phyloP scores from a whole-genome alignment of 202 grass and related monocot species.

The Zizania palustris region DNA sequence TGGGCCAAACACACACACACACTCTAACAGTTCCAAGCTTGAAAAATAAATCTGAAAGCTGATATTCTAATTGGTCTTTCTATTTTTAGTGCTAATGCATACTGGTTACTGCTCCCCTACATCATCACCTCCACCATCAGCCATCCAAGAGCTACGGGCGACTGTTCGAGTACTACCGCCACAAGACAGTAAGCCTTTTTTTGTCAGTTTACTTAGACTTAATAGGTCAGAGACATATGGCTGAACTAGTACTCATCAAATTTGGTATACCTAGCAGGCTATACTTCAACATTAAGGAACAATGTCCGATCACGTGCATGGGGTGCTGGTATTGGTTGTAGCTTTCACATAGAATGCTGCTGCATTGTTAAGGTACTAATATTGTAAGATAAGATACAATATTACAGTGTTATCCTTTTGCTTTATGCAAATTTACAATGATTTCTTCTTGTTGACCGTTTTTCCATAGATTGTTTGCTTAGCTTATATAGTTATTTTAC shows the following conservation, averaged over 20 bases:
- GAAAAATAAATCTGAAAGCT: conserved; percentile 22
- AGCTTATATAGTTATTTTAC: conserved; percentile 8
- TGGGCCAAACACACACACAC: too few species aligned
- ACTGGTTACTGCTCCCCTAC: conserved; percentile 91
- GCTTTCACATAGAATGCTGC: conserved; percentile 82
- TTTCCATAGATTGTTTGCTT: conserved; percentile 30
- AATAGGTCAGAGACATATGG: conserved; percentile 6
- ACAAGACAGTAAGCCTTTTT: conserved; percentile 61
- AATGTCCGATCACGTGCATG: conserved; percentile 99
- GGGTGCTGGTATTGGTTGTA: conserved; percentile 95
- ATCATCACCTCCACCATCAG: conserved; percentile 74
- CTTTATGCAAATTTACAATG: too few species aligned
- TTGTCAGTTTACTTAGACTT: conserved; percentile 2
- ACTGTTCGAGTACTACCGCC: conserved; percentile 82
- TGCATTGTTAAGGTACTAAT: conserved; percentile 93
- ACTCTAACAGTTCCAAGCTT: too few species aligned
- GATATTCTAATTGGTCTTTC: conserved; percentile 38
- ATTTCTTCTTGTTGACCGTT: conserved; percentile 2
- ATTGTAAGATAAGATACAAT: neutral
- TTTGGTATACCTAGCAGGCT: conserved; percentile 55
- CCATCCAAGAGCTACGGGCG: conserved; percentile 79
- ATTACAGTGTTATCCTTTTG: neutral
- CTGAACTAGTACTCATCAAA: conserved; percentile 34
- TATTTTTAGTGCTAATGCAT: conserved; percentile 85
- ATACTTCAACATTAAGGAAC: conserved; percentile 93